A percentile compares a stretch with the other conserved stretches of the same genome.
Evolutionary conservation across 1,284 basidiomycete species (phyloP).

Genomic region (Ganoderma lingzhi): DNA sequence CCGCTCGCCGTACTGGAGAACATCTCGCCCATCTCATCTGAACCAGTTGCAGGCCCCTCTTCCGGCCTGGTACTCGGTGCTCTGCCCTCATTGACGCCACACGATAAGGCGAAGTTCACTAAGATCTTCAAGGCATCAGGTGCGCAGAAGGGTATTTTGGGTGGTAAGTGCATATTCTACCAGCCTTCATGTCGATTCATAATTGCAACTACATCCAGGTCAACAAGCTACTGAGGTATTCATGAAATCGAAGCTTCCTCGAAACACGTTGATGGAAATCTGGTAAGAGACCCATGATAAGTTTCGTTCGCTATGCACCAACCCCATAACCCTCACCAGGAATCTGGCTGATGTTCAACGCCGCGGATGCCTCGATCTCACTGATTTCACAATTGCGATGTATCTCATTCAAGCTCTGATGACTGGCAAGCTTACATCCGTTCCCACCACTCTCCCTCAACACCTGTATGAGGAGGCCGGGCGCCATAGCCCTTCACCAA

Average conservation of each 20-base stretch:
- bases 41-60: conserved; percentile 22
- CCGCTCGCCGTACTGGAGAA: conserved; percentile 84
- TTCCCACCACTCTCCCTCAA: conserved; percentile 84
- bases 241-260: conserved; percentile 88
- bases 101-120: conserved; percentile 86
- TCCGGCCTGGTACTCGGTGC: conserved; percentile 6
- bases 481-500: conserved; percentile 4
- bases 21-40: conserved; percentile 46
- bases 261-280: conserved; percentile 90
- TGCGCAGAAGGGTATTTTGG: conserved; percentile 81
- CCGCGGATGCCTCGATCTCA: conserved; percentile 87
- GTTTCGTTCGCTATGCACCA: neutral
- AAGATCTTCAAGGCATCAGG: conserved; percentile 70
- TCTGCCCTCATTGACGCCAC: conserved; percentile 69
- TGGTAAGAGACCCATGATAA: conserved; percentile 65
- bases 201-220: conserved; percentile 49
- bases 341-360: conserved; percentile 94
- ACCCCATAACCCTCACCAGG: conserved; percentile 54
- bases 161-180: conserved; percentile 54
- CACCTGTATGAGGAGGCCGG: conserved; percentile 88
- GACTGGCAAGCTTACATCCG: conserved; percentile 76
- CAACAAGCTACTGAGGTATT: conserved; percentile 93
- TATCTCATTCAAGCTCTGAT: conserved; percentile 93
- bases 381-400: conserved; percentile 97
- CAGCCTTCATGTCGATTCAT: neutral